Evolutionary conservation across 768 basidiomycete species (phyloP).

Genomic region (Favolaschia claudopus): DNA sequence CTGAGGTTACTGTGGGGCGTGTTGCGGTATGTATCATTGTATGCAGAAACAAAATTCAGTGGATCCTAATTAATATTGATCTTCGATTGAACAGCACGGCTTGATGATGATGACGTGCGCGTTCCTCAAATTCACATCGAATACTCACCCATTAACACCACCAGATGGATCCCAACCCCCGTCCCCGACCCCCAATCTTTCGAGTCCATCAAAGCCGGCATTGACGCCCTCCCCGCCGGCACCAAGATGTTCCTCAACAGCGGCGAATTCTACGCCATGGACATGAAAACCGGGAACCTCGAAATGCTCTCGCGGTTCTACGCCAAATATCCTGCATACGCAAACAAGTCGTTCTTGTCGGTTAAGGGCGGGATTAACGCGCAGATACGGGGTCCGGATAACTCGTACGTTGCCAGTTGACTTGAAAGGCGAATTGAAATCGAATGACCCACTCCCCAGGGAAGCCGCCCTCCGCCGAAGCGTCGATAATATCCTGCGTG

Average conservation of each 20-base stretch:
- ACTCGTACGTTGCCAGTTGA: constrained; percentile 3
- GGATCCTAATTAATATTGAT: neutral
- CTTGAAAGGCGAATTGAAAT: too few species aligned
- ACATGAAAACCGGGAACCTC: constrained; percentile 46
- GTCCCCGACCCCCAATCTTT: constrained; percentile 66
- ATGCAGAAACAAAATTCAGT: neutral
- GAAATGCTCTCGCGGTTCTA: constrained; percentile 16
- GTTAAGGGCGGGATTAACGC: constrained; percentile 11
- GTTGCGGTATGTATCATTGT: constrained; percentile 42
- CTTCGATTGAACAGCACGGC: constrained; percentile 42
- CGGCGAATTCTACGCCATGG: constrained; percentile 65
- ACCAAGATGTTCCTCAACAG: constrained; percentile 60
- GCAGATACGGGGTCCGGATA: neutral
- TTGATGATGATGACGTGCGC: constrained; percentile 66
- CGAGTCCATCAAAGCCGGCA: constrained; percentile 62
- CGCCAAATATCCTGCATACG: constrained; percentile 15
- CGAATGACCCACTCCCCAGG: neutral
- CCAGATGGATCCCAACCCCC: constrained; percentile 52
- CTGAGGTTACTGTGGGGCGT: constrained; percentile 44
- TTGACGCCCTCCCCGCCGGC: constrained; percentile 49
- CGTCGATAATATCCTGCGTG: constrained; percentile 50
- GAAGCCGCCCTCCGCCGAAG: constrained; percentile 34
- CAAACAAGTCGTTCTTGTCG: constrained; percentile 18
- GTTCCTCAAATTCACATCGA: neutral
- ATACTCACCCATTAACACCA: neutral